These are phyloP conservation scores for Endothia cerciana DNA, from an alignment of 2,329 filamentous ascomycete genomes.

Conservation along the genomic window DNA sequence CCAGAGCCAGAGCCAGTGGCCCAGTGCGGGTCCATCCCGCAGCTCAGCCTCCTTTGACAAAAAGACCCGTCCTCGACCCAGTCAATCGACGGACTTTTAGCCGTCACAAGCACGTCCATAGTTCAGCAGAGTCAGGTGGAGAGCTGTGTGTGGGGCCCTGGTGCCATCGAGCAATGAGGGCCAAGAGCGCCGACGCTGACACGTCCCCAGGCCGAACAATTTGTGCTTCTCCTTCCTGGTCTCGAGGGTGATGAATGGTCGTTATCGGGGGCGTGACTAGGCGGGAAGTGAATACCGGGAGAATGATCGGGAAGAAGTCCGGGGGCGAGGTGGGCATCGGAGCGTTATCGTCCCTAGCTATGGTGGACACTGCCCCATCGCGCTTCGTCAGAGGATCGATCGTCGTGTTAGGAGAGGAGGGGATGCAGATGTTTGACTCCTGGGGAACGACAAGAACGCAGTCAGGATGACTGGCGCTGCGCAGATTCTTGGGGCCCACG, in stretches of 20 bases:
- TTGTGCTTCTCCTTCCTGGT: too few species aligned
- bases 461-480: conserved; percentile 1
- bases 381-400: conserved; percentile 14
- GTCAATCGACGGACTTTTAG: not conserved
- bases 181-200: too few species aligned
- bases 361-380: too few species aligned
- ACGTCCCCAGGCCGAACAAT: too few species aligned
- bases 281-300: too few species aligned
- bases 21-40: not conserved
- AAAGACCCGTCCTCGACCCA: not conserved
- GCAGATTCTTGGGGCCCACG: not conserved
- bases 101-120: not conserved
- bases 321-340: too few species aligned
- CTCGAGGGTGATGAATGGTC: too few species aligned
- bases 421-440: conserved; percentile 8
- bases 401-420: conserved; percentile 13
- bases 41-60: not conserved
- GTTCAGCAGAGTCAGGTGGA: not conserved
- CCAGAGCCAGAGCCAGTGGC: not conserved
- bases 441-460: not conserved
- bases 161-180: not conserved
- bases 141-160: not conserved
- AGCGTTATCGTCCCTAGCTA: too few species aligned
- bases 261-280: too few species aligned
- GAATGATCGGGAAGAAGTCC: too few species aligned